Conservation (phyloP, 2,329 filamentous ascomycete species). For the Sarocladium strictum region DNA sequence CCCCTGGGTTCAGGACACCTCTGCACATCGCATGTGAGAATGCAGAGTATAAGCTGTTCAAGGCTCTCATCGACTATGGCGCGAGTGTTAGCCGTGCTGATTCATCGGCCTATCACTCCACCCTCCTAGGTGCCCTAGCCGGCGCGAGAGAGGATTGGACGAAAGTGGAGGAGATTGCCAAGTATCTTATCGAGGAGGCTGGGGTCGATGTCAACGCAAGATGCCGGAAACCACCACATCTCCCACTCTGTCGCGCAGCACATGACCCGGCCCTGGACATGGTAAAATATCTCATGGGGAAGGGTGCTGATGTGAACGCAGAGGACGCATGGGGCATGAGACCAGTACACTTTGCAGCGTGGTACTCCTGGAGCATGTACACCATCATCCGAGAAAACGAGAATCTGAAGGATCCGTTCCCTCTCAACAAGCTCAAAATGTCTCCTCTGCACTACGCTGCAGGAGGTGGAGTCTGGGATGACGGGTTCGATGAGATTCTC, state of each 20-base stretch:
- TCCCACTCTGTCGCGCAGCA: neutral
- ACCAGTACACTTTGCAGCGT: neutral
- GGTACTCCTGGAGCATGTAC: slow-evolving; percentile 1
- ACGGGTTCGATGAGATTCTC: neutral
- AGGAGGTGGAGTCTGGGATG: neutral
- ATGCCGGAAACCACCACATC: neutral
- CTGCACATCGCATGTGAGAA: slow-evolving; percentile 14
- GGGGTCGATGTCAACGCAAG: slow-evolving; percentile 2
- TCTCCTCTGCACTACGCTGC: neutral
- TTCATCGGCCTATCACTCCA: neutral
- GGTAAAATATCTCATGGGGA: neutral
- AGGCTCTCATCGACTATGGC: neutral
- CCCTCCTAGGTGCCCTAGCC: neutral
- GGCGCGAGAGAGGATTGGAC: neutral
- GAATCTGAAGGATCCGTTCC: neutral
- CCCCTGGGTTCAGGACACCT: slow-evolving; percentile 5
- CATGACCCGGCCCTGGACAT: neutral
- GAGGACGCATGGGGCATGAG: slow-evolving; percentile 3
- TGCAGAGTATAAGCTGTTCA: neutral
- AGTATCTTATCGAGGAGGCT: neutral
- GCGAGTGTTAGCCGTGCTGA: neutral
- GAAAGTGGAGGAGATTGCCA: neutral
- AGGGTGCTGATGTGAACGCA: neutral
- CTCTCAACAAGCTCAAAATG: neutral
- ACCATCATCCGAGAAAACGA: neutral